phyloP scores from a whole-genome alignment of 1,284 basidiomycete species.

The Ustilago bromivora region DNA sequence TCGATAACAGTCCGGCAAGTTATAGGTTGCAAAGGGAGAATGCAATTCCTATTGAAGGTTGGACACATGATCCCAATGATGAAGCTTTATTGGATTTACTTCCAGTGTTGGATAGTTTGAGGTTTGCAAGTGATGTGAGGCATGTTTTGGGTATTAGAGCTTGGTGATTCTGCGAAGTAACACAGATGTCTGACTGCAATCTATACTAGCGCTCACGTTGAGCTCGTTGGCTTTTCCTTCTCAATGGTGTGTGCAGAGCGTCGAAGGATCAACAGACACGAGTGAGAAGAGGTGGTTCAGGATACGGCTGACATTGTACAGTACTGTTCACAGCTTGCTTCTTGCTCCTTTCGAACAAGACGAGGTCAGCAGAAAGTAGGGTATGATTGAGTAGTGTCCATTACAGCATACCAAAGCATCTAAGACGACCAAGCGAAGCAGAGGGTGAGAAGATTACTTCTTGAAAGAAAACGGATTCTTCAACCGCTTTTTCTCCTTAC shows the following conservation, averaged over 20 bases:
- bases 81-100: conserved; percentile 94
- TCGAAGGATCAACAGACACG: no score
- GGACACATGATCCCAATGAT: conserved; percentile 97
- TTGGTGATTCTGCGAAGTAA: conserved; percentile 21
- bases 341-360: no score
- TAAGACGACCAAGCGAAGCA: neutral
- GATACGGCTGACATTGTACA: no score
- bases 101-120: conserved; percentile 91
- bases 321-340: no score
- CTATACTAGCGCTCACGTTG: no score
- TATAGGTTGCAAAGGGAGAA: conserved; percentile 96
- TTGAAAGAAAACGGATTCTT: conserved; percentile 58
- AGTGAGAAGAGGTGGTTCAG: no score
- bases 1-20: conserved; percentile 95
- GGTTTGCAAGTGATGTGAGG: conserved; percentile 95
- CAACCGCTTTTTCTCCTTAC: conserved; percentile 53
- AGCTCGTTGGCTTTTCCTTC: no score
- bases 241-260: no score
- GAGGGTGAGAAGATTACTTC: conserved; percentile 30
- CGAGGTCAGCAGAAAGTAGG: no score
- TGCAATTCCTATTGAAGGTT: conserved; percentile 98
- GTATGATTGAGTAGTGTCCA: no score
- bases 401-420: no score
- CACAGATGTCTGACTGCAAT: neutral
- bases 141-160: conserved; percentile 83